Conservation (phyloP, 2,329 filamentous ascomycete species). For the Colletotrichum magnum region DNA sequence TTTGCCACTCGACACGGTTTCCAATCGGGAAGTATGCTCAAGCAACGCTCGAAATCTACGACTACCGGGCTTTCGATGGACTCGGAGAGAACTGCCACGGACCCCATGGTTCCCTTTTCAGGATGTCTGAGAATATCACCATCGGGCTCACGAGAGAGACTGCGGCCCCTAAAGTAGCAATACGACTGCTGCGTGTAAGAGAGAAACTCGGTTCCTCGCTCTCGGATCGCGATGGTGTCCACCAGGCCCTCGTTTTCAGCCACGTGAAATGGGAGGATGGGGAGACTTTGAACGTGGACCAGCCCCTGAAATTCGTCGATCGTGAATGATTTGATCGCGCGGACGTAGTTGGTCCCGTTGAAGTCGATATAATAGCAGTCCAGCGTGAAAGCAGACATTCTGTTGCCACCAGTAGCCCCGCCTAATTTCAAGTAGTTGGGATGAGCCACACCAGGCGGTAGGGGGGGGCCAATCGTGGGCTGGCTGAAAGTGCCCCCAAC, state of each 20-base stretch:
- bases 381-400: not conserved
- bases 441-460: not conserved
- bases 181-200: not conserved
- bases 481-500: not conserved
- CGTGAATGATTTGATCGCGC: not conserved
- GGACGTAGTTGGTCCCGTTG: slow-evolving; percentile 5
- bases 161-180: slow-evolving; percentile 7
- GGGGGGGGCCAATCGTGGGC: not conserved
- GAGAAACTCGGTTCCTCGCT: not conserved
- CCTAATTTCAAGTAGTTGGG: not conserved
- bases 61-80: slow-evolving; percentile 13
- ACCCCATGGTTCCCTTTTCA: not conserved
- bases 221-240: rapidly evolving
- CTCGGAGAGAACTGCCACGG: not conserved
- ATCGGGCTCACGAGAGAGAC: not conserved
- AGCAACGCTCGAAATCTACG: slow-evolving; percentile 6
- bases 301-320: not conserved
- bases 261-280: not conserved
- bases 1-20: not conserved
- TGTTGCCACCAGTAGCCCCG: not conserved
- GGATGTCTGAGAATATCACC: not conserved
- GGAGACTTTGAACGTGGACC: not conserved
- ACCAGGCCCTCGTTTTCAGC: not conserved
- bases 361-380: slow-evolving; percentile 23
- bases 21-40: not conserved